Base-by-base conservation (phyloP, 2,329 filamentous ascomycete species). In the Ophiocordyceps camponoti-leonardi region DNA sequence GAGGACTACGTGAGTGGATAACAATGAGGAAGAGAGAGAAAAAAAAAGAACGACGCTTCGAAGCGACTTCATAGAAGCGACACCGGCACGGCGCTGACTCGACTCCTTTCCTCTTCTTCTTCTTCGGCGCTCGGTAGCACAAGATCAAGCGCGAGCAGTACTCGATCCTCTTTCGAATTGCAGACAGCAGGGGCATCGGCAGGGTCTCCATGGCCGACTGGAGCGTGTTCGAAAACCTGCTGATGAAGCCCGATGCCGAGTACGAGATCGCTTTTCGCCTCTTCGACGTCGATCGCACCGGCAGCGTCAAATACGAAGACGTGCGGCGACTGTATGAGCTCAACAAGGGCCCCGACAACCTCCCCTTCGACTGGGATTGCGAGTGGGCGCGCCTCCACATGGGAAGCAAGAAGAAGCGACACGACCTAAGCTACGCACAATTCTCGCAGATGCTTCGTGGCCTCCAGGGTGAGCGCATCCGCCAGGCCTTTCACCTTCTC, bases 231-330 rank as follows among this genome's bases (percentile, higher is more conserved):
- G 86, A 95, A 67, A 93, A 94, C 68, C 76, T 98, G 51, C 79
- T 98, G 48, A 73, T 75, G 54, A 96, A 95, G 67, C 84, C 92
- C 50, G 92, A 96, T 59, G 92, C 92, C 62, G 92, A 98, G 68
- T 98, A 98, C 67, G 88, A 96, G 65, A 94, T 98, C 56, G 90
- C 92, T 16, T 98, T 96, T 68, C 85, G 92, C 56, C 75, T 98
- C 46, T 98, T 98, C 65, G 90, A 96, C 59, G 74, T 86, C 55
- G 80, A 90, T 44, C 77, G 84, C 49, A 83, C 79, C 19, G 92
- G 92, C 49, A 75, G 75, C 43, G 86, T 98, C 58, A 90, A 88
- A 61, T 94, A 90, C 59, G 83, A 94, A 37, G 79, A 87, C 56
- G 88, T 98, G 66, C 79, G 86, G 58, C 74, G 78, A 48, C 69